Percentiles rank a stretch among this genome's conserved stretches.
phyloP scores from a whole-genome alignment of 495 filamentous ascomycete genomes.

The Neurospora pannonica region DNA sequence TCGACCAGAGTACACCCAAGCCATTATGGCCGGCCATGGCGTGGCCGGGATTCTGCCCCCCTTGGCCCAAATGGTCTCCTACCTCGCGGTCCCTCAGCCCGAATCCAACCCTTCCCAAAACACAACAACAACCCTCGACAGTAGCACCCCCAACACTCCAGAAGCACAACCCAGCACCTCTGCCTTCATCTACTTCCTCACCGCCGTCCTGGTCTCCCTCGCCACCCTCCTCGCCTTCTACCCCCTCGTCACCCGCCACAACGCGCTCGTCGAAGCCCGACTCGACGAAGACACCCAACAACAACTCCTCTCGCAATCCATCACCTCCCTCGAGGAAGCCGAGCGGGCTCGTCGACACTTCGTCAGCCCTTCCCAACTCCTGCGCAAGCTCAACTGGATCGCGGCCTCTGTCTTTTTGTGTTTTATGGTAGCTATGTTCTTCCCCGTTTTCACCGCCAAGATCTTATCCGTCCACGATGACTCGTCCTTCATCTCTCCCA shows the following conservation, averaged over 20 bases:
- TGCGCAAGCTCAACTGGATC: conserved; percentile 65
- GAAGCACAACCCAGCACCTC: conserved; percentile 41
- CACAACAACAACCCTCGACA: conserved; percentile 1
- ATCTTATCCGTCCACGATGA: conserved; percentile 60
- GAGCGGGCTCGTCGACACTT: conserved; percentile 42
- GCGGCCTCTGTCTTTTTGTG: conserved; percentile 62
- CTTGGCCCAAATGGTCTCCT: conserved; percentile 74
- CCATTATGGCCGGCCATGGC: conserved; percentile 91
- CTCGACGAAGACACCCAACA: conserved; percentile 18
- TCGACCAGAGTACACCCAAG: conserved; percentile 79
- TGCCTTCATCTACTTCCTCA: conserved; percentile 86
- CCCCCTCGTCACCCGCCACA: conserved; percentile 38
- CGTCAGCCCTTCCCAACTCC: conserved; percentile 56
- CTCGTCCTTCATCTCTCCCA: conserved; percentile 17
- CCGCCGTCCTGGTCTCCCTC: conserved; percentile 57
- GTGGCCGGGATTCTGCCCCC: conserved; percentile 87
- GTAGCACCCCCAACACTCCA: not conserved
- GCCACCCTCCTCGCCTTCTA: conserved; percentile 48
- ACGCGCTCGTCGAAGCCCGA: conserved; percentile 30
- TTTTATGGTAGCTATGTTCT: conserved; percentile 84
- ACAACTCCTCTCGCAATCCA: conserved; percentile 24
- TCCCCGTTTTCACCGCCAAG: conserved; percentile 80
- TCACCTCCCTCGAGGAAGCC: conserved; percentile 35
- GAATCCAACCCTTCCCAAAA: conserved; percentile 5
- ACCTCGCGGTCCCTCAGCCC: conserved; percentile 53